Percentiles rank a stretch among this genome's conserved stretches.
Conservation (phyloP, 805 yeast species). For the Ogataea degrootiae region DNA sequence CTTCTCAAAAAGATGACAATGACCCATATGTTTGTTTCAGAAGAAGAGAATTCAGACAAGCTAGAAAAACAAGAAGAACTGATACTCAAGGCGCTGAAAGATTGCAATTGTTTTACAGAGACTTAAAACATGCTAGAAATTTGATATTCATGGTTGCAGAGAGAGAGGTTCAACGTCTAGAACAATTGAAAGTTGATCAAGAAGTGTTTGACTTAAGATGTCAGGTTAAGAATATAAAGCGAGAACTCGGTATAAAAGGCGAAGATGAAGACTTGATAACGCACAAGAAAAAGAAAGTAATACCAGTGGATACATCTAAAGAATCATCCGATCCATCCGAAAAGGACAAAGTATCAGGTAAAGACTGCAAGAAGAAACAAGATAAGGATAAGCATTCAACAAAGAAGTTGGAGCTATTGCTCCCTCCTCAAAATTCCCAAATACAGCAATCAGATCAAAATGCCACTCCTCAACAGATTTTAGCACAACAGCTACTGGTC, state of each 20-base stretch:
- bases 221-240: slow-evolving; percentile 66
- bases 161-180: slow-evolving; percentile 64
- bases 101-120: slow-evolving; percentile 65
- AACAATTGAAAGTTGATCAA: slow-evolving; percentile 56
- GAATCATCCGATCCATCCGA: slow-evolving; percentile 6
- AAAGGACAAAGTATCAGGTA: slow-evolving; percentile 13
- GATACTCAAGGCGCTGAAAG: slow-evolving; percentile 88
- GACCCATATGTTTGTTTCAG: slow-evolving; percentile 96
- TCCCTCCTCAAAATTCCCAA: not conserved
- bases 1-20: slow-evolving; percentile 73
- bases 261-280: slow-evolving; percentile 81
- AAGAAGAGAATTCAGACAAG: slow-evolving; percentile 90
- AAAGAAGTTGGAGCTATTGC: not conserved
- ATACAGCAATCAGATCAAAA: not conserved
- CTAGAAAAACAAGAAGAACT: slow-evolving; percentile 92
- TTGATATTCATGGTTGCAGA: slow-evolving; percentile 65
- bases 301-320: slow-evolving; percentile 16
- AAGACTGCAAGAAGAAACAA: slow-evolving; percentile 18
- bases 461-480: not conserved
- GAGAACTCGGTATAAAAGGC: slow-evolving; percentile 70
- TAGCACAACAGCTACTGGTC: slow-evolving; percentile 1
- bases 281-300: slow-evolving; percentile 61
- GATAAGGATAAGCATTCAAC: slow-evolving; percentile 5
- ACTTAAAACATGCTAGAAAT: slow-evolving; percentile 70
- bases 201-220: slow-evolving; percentile 70